These are phyloP conservation scores for Colletotrichum karsti DNA, from an alignment of 2,329 filamentous ascomycete genomes.

Conservation along the genomic window DNA sequence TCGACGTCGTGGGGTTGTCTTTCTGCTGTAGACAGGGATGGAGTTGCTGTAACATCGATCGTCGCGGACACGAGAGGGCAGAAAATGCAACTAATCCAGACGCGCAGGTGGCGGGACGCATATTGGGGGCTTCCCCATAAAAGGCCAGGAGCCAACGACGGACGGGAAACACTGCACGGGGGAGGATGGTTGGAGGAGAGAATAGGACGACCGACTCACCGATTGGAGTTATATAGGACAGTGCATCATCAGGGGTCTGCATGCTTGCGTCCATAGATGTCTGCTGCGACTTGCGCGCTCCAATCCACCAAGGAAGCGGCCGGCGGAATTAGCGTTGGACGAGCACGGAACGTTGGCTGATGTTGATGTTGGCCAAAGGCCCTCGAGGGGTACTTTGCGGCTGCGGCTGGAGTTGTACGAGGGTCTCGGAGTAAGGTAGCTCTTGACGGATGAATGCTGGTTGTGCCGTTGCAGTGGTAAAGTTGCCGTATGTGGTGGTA, in stretches of 20 bases:
- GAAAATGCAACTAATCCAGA: conserved; percentile 21
- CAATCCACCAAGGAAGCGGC: conserved; percentile 29
- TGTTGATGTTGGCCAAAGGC: conserved; percentile 1
- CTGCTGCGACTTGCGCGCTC: conserved; percentile 23
- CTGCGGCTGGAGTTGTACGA: neutral
- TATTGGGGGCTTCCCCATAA: conserved; percentile 37
- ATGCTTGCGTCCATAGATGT: conserved; percentile 48
- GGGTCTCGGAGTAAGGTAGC: neutral
- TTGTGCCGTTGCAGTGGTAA: neutral
- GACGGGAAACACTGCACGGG: conserved; percentile 53
- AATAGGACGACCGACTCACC: conserved; percentile 54
- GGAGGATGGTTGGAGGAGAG: conserved; percentile 54
- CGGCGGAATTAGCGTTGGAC: conserved; percentile 20
- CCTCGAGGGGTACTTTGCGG: neutral
- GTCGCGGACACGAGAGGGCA: neutral
- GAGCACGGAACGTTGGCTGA: conserved; percentile 21
- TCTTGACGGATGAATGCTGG: neutral
- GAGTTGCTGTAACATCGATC: conserved; percentile 30
- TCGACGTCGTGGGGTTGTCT: neutral
- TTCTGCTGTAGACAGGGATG: conserved; percentile 4
- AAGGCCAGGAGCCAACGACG: conserved; percentile 55
- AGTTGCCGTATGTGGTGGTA: neutral
- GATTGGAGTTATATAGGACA: conserved; percentile 62
- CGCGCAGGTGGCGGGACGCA: conserved; percentile 7
- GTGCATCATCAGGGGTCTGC: conserved; percentile 56